Evolutionary conservation across 768 basidiomycete genomes (phyloP).

Genomic region (Lyophyllum shimeji): DNA sequence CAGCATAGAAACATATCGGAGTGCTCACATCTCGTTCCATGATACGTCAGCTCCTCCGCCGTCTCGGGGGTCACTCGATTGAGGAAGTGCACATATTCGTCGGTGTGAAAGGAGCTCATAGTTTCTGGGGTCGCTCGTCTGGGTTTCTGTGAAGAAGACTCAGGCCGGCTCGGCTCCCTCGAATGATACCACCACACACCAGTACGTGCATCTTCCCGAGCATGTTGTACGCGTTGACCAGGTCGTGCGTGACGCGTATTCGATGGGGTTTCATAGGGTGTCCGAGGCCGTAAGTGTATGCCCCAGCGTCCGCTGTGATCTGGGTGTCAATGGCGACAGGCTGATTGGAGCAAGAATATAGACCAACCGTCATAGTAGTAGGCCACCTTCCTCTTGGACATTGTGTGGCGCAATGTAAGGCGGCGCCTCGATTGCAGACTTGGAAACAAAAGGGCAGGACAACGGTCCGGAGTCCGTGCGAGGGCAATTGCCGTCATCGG

Average conservation of each 20-base stretch:
- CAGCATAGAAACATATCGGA: not conserved
- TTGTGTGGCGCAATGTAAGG: constrained; percentile 25
- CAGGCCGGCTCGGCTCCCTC: not conserved
- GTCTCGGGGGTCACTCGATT: constrained; percentile 90
- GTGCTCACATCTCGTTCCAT: constrained; percentile 75
- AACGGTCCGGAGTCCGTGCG: not conserved
- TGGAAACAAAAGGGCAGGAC: not conserved
- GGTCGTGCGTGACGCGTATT: constrained; percentile 91
- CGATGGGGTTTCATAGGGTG: constrained; percentile 98
- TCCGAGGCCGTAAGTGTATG: constrained; percentile 79
- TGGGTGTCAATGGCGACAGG: not conserved
- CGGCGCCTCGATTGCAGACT: not conserved
- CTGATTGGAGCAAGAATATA: not conserved
- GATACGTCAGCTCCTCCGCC: constrained; percentile 78
- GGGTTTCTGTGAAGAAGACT: constrained; percentile 51
- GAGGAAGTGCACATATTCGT: constrained; percentile 96
- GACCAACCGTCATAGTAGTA: constrained; percentile 75
- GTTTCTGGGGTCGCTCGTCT: constrained; percentile 67
- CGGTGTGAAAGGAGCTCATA: constrained; percentile 94
- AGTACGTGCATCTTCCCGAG: constrained; percentile 90
- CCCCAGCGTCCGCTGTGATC: constrained; percentile 64
- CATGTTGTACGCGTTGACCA: constrained; percentile 90
- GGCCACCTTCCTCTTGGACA: constrained; percentile 74
- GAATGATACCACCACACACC: constrained; percentile 40
- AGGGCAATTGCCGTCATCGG: constrained; percentile 1